Conservation (phyloP, 2,329 filamentous ascomycete genomes). For the Septoria petroselini region DNA sequence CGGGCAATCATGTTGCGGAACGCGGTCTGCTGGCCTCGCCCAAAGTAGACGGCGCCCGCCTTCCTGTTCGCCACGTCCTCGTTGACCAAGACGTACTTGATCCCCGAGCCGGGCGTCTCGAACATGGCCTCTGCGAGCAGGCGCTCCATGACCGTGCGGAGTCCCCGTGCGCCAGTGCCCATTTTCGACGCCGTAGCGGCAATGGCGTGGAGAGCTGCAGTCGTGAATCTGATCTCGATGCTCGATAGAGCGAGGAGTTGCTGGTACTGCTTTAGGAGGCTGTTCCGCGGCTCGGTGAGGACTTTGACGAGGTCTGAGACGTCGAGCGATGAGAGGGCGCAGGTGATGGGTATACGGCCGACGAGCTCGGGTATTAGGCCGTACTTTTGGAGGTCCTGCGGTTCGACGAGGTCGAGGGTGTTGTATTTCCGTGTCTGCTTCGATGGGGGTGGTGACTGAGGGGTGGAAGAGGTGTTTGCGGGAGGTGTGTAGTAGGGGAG, state of each 20-base stretch:
- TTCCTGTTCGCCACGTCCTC: conserved; percentile 46
- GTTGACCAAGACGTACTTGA: conserved; percentile 48
- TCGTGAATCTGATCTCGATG: conserved; percentile 77
- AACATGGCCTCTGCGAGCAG: conserved; percentile 49
- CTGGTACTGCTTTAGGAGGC: conserved; percentile 81
- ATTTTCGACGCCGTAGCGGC: conserved; percentile 66
- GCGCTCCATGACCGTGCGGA: conserved; percentile 50
- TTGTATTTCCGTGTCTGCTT: conserved; percentile 64
- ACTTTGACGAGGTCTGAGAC: conserved; percentile 72
- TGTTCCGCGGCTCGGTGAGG: conserved; percentile 87
- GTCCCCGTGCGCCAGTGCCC: conserved; percentile 64
- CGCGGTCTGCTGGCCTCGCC: conserved; percentile 41
- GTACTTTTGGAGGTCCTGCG: conserved; percentile 66
- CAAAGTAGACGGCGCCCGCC: conserved; percentile 44
- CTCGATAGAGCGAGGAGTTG: conserved; percentile 79
- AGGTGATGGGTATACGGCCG: conserved; percentile 87
- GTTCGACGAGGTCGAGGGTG: conserved; percentile 64
- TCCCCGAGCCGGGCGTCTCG: conserved; percentile 46
- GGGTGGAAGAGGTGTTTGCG: conserved; percentile 39
- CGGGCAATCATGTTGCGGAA: conserved; percentile 42
- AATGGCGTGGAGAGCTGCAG: conserved; percentile 73
- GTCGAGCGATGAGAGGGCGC: conserved; percentile 74
- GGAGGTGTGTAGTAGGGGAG: conserved; percentile 51
- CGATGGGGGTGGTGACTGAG: conserved; percentile 18
- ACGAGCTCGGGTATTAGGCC: conserved; percentile 92